These are phyloP conservation scores for Xylaria acuta DNA, from an alignment of 495 filamentous ascomycete species.

Conservation along the genomic window DNA sequence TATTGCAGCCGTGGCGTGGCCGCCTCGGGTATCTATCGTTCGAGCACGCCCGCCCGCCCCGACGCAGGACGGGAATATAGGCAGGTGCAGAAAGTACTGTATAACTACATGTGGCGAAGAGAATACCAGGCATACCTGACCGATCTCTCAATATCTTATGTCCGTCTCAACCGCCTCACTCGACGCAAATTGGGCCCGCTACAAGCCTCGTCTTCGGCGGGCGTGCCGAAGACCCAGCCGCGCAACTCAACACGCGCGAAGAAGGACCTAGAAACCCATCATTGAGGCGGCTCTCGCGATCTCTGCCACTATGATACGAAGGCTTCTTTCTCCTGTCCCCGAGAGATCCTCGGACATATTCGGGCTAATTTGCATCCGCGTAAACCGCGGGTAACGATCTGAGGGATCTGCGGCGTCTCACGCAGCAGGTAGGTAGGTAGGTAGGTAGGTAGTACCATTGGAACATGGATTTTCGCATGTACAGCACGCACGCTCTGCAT, in stretches of 20 bases:
- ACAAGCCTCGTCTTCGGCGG: background rate
- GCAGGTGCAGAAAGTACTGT: background rate
- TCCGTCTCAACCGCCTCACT: background rate
- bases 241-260: background rate
- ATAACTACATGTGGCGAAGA: background rate
- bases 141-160: background rate
- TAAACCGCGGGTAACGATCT: slow-evolving; percentile 1
- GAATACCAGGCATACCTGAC: background rate
- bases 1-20: background rate
- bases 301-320: background rate
- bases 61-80: background rate
- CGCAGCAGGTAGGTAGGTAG: background rate
- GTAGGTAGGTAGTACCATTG: slow-evolving; percentile 10
- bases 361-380: background rate
- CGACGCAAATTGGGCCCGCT: background rate
- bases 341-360: background rate
- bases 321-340: background rate
- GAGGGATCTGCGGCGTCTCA: slow-evolving; percentile 1
- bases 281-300: background rate
- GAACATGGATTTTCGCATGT: background rate
- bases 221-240: background rate
- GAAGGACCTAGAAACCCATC: background rate
- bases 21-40: background rate
- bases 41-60: background rate
- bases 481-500: background rate